phyloP scores from a whole-genome alignment of 2,329 filamentous ascomycete species.

The Trichoderma sp. region DNA sequence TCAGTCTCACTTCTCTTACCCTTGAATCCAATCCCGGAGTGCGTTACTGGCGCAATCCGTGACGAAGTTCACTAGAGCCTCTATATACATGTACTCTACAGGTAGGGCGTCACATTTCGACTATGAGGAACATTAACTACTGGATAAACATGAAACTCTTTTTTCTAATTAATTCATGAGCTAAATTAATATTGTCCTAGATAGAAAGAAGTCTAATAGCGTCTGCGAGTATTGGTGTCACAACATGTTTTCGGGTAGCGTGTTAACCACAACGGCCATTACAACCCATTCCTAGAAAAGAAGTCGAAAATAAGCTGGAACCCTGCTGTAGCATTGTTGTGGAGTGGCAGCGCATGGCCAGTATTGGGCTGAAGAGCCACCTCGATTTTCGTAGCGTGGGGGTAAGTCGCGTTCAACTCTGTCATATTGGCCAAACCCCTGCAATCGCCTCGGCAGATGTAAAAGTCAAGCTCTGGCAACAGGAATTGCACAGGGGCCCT shows the following conservation, averaged over 20 bases:
- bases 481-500: slow-evolving; percentile 6
- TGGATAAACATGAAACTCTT: too few relatives aligned
- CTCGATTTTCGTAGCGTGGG: slow-evolving; percentile 3
- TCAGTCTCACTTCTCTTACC: neutral
- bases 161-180: neutral
- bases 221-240: neutral
- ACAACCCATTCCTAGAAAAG: neutral
- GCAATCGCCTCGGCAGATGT: slow-evolving; percentile 11
- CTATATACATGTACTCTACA: too few relatives aligned
- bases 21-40: neutral
- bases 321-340: slow-evolving; percentile 10
- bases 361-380: slow-evolving; percentile 5
- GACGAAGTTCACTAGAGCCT: neutral
- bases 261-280: neutral
- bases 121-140: neutral
- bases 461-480: slow-evolving; percentile 10
- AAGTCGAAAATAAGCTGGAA: slow-evolving; percentile 14
- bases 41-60: neutral
- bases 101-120: neutral
- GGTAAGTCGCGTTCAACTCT: neutral
- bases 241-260: too few relatives aligned
- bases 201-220: neutral
- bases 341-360: slow-evolving; percentile 12
- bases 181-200: neutral
- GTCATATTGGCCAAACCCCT: neutral